A percentile compares a stretch with the other conserved stretches of the same genome.
phyloP scores from a whole-genome alignment of 345 rosid genomes.

The Populus tremula region DNA sequence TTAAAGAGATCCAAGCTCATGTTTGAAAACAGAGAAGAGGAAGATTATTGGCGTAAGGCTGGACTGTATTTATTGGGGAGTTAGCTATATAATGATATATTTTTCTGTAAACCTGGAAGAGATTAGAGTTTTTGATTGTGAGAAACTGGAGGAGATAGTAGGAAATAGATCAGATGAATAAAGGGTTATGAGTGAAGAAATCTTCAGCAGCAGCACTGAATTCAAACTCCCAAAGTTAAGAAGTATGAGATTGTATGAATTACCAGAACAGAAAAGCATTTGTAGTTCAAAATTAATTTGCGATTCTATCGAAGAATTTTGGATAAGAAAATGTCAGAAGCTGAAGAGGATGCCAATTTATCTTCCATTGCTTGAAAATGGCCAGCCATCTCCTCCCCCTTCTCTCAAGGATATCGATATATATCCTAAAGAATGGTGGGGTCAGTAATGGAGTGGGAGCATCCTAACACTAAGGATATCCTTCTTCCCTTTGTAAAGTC shows the following conservation, averaged over 20 bases:
- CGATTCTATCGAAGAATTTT: neutral
- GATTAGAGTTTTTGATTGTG: neutral
- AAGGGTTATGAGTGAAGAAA: neutral
- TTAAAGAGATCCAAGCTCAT: too few relatives aligned
- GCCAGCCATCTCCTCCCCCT: conserved; percentile 13
- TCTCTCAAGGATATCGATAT: neutral
- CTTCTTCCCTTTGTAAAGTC: neutral
- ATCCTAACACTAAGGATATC: conserved; percentile 6
- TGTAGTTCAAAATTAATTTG: neutral
- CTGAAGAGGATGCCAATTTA: conserved; percentile 14
- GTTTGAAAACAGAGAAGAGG: too few relatives aligned
- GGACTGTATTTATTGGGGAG: too few relatives aligned
- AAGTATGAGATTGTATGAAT: accelerated
- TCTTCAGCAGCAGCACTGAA: neutral
- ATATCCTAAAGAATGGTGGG: conserved; percentile 1
- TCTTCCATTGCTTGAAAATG: conserved; percentile 13
- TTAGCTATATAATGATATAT: too few relatives aligned
- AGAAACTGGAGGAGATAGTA: conserved; percentile 21
- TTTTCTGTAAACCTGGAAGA: conserved; percentile 11
- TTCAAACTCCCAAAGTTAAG: conserved; percentile 7
- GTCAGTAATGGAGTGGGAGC: conserved; percentile 19
- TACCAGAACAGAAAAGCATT: conserved; percentile 14
- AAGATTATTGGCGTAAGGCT: too few relatives aligned
- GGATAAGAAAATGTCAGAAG: neutral
- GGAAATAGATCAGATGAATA: neutral